Evolutionary conservation across 2,329 filamentous ascomycete species (phyloP), one percentile per base, ranked within the genome.

Genomic region (Didymella keratinophila): DNA sequence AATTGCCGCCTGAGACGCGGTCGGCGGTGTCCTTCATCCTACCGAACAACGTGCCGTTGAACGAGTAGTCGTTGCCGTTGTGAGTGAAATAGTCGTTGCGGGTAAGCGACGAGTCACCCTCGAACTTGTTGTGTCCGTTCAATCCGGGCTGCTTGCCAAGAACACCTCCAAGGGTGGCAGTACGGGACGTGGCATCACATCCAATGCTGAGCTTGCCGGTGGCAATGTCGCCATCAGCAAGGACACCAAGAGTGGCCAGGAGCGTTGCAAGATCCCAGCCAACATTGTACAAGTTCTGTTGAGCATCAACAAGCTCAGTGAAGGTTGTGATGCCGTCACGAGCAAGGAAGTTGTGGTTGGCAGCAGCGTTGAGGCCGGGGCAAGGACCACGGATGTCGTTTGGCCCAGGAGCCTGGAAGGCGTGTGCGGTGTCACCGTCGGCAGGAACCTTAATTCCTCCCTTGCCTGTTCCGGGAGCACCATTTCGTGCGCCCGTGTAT

Each of bases 211-310:
- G 71, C 66, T 79, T 80, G 50, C 73, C 65, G 16, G 78, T 81
- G 25, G 78, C 66, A 3, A 77, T 48, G 53, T 81, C 79, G 20
- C 79, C 79, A 48, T 79, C 78, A 4, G 76, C 62, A 12, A 69
- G 69, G 6, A 81, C 70, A 51, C 78, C 78, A 8, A 79, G 72
- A 8, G 73, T 65, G 3, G 79, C 78, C 11, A 81, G 72, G 12
- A 79, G 63, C 27, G 71, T 69, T 9, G 79, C 75, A 23, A 80
- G 70, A 57, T 80, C 78, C 49, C 78, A 80, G 46, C 72, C 77
- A 21, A 81, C 75, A 36, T 81, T 81, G 70, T 80, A 81, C 25
- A 81, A 56, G 47, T 81, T 80, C 63, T 81, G 78, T 45, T 80
- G 77, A 30, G 78, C 78, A 59, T 79, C 78, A 45, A 81, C 77